A percentile compares a stretch with the other conserved stretches of the same genome.
phyloP scores from a whole-genome alignment of 2,329 filamentous ascomycete species.

The Aspergillus sojae region DNA sequence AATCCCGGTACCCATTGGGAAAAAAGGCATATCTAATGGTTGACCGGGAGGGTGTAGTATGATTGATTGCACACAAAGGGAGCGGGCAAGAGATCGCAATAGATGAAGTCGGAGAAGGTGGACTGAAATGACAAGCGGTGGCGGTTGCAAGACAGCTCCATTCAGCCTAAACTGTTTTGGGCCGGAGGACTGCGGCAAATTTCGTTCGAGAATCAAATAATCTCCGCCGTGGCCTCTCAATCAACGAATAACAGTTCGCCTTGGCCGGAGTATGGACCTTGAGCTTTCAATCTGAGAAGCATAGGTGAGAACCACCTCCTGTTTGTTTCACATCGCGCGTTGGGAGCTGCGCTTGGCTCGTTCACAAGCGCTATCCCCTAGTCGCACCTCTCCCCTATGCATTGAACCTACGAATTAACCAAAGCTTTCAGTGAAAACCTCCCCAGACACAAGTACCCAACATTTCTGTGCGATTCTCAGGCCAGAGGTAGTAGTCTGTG shows the following conservation, averaged over 20 bases:
- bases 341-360: background rate
- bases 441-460: constrained; percentile 7
- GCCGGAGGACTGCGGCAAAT: constrained; percentile 35
- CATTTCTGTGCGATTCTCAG: constrained; percentile 13
- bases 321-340: constrained; percentile 13
- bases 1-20: constrained; percentile 37
- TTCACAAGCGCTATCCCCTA: background rate
- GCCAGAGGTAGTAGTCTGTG: background rate
- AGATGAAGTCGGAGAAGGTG: background rate
- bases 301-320: constrained; percentile 20
- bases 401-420: background rate
- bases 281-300: constrained; percentile 18
- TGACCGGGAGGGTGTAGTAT: background rate
- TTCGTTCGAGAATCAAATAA: background rate
- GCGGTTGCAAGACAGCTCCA: background rate
- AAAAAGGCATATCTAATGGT: constrained; percentile 36
- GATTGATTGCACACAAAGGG: background rate
- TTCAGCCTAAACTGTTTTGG: constrained; percentile 8
- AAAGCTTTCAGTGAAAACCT: constrained; percentile 2
- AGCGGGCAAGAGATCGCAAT: too few species aligned
- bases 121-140: background rate
- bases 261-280: constrained; percentile 18
- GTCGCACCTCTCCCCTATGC: background rate
- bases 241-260: background rate
- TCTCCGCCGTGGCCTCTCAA: background rate